These are phyloP conservation scores for Anisodus acutangulus DNA, from an alignment of 257 asterid species.

Conservation along the genomic window DNA sequence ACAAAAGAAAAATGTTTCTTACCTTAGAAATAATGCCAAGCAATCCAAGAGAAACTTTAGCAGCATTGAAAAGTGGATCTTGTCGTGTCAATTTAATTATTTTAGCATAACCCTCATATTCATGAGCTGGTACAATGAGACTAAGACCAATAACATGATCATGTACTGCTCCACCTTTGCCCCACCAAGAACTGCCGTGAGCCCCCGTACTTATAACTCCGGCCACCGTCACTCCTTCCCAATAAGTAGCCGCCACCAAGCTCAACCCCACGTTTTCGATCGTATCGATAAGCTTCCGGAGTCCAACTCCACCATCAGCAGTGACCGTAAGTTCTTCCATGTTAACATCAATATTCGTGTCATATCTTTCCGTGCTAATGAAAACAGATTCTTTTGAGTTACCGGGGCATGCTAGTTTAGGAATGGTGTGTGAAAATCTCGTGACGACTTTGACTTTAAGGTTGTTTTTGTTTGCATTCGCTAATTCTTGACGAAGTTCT, in stretches of 20 bases:
- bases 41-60: conserved; percentile 68
- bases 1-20: neutral
- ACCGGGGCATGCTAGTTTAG: conserved; percentile 67
- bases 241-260: conserved; percentile 77
- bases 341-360: conserved; percentile 47
- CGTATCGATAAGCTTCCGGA: conserved; percentile 57
- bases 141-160: conserved; percentile 69
- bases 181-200: conserved; percentile 97
- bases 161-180: conserved; percentile 81
- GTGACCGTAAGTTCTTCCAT: conserved; percentile 45
- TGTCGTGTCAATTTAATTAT: conserved; percentile 41
- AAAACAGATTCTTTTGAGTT: conserved; percentile 34
- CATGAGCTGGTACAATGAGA: conserved; percentile 54
- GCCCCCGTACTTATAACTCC: conserved; percentile 81
- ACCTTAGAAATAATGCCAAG: conserved; percentile 88
- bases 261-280: conserved; percentile 70
- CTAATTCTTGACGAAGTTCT: conserved; percentile 62
- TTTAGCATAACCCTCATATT: conserved; percentile 61
- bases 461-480: conserved; percentile 55
- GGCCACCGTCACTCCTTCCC: conserved; percentile 87
- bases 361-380: conserved; percentile 72
- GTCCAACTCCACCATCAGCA: conserved; percentile 73
- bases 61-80: conserved; percentile 59
- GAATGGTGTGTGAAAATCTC: conserved; percentile 77
- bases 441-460: conserved; percentile 67